A percentile compares a stretch with the other conserved stretches of the same genome.
These are phyloP conservation scores for Peterozyma toletana DNA, from an alignment of 805 yeast genomes.

Conservation along the genomic window DNA sequence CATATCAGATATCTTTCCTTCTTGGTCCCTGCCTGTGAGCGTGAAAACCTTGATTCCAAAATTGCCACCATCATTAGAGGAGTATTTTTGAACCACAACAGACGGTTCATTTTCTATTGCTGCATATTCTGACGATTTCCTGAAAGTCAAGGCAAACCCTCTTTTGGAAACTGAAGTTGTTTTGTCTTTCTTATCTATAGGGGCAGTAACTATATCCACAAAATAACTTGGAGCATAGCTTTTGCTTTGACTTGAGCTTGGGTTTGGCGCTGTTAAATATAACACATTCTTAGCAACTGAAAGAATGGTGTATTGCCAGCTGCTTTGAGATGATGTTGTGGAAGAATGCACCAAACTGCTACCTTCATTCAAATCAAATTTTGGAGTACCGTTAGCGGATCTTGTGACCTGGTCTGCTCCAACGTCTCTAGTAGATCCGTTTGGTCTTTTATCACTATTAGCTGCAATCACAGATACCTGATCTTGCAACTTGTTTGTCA, in stretches of 20 bases:
- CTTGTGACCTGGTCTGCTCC: no score
- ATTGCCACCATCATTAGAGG: no score
- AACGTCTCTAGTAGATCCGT: no score
- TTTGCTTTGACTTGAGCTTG: slow-evolving; percentile 47
- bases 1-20: no score
- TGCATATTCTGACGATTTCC: slow-evolving; percentile 3
- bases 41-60: no score
- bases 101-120: no score
- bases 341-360: no score
- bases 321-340: slow-evolving; percentile 21
- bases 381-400: background rate
- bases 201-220: slow-evolving; percentile 18
- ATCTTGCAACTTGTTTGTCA: no score
- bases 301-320: slow-evolving; percentile 61
- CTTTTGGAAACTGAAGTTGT: slow-evolving; percentile 9
- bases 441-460: no score
- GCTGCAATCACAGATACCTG: no score
- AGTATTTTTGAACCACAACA: no score
- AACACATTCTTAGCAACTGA: slow-evolving; percentile 42
- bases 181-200: background rate
- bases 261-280: slow-evolving; percentile 64
- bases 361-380: background rate
- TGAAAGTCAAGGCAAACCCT: slow-evolving; percentile 26
- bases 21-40: no score
- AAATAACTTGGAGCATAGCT: slow-evolving; percentile 59